Conservation (phyloP, 257 asterid species). For the Phtheirospermum japonicum region DNA sequence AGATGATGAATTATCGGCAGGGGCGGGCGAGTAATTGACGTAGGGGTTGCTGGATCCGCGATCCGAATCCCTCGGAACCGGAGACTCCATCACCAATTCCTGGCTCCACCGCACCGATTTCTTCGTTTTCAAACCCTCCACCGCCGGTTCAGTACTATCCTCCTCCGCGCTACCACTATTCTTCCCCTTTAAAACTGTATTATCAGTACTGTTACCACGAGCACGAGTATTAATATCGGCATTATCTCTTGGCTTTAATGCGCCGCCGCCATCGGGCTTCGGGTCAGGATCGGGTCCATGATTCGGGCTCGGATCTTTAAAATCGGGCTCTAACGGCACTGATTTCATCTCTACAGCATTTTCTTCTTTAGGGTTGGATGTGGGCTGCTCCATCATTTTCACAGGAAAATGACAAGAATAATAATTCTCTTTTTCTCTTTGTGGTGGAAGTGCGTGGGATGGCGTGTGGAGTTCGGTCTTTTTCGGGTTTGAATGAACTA, state of each 20-base stretch:
- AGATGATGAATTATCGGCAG: conserved; percentile 46
- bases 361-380: conserved; percentile 32
- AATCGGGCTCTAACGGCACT: conserved; percentile 32
- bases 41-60: conserved; percentile 64
- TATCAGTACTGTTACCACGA: conserved; percentile 14
- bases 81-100: conserved; percentile 67
- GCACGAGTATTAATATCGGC: conserved; percentile 23
- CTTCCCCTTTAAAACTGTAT: conserved; percentile 35
- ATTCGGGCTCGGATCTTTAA: conserved; percentile 30
- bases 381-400: conserved; percentile 40
- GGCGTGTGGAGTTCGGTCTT: not conserved
- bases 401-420: not conserved
- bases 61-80: conserved; percentile 46
- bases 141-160: conserved; percentile 30
- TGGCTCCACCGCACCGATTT: conserved; percentile 85
- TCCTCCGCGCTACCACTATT: conserved; percentile 26
- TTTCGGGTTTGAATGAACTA: not conserved
- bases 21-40: conserved; percentile 55
- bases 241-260: conserved; percentile 29
- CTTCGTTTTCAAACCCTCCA: conserved; percentile 46
- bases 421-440: not conserved
- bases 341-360: conserved; percentile 41
- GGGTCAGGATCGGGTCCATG: conserved; percentile 39
- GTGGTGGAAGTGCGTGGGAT: not conserved
- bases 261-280: conserved; percentile 36